These are phyloP conservation scores for Schwanniomyces sp. DNA, from an alignment of 805 yeast genomes.

Conservation along the genomic window DNA sequence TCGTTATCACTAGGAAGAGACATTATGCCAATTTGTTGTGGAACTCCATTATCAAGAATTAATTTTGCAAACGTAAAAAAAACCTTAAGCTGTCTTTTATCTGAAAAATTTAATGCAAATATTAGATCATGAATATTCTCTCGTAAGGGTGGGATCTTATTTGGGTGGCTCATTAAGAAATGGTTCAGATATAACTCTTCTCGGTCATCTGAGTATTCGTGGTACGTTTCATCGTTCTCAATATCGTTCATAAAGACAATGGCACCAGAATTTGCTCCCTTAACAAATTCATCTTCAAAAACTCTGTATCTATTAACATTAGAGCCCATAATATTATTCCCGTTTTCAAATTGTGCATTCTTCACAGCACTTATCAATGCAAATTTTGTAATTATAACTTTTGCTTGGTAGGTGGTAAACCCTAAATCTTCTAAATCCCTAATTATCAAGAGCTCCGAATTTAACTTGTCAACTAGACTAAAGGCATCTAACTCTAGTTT, in stretches of 20 bases:
- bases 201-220: constrained; percentile 40
- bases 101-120: constrained; percentile 62
- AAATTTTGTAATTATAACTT: constrained; percentile 32
- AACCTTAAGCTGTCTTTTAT: constrained; percentile 49
- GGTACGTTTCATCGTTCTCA: constrained; percentile 59
- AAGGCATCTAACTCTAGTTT: constrained; percentile 43
- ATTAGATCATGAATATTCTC: constrained; percentile 78
- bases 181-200: constrained; percentile 43
- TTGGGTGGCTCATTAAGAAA: constrained; percentile 35
- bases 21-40: constrained; percentile 82
- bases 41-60: constrained; percentile 56
- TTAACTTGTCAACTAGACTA: constrained; percentile 40
- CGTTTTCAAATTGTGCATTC: constrained; percentile 33
- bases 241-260: constrained; percentile 79
- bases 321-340: constrained; percentile 28
- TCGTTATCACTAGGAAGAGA: constrained; percentile 48
- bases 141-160: constrained; percentile 65
- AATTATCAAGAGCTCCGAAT: constrained; percentile 22
- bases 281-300: constrained; percentile 22
- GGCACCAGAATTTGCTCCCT: constrained; percentile 25
- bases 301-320: constrained; percentile 36
- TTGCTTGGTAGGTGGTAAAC: constrained; percentile 29
- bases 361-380: constrained; percentile 42
- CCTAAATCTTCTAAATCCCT: constrained; percentile 27
- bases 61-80: constrained; percentile 50